Conservation (phyloP, 75 land plant species). For the Cupressus sempervirens region DNA sequence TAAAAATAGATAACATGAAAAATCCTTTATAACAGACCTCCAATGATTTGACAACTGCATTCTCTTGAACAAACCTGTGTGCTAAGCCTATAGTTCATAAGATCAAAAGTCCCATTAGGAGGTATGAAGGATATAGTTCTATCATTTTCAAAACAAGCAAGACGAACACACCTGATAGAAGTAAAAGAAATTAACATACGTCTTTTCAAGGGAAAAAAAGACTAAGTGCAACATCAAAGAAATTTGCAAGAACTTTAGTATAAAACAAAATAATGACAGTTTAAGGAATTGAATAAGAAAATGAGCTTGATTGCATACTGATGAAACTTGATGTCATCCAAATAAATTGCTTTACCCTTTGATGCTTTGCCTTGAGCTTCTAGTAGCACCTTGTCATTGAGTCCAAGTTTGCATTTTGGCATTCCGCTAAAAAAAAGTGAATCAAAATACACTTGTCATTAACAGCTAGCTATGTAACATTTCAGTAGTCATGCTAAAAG, state of each 20-base stretch:
- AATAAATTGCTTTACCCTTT: slow-evolving; percentile 93
- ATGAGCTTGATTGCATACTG: slow-evolving; percentile 60
- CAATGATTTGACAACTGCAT: neutral
- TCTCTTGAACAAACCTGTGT: slow-evolving; percentile 65
- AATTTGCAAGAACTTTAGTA: neutral
- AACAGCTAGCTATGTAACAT: neutral
- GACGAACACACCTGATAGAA: slow-evolving; percentile 77
- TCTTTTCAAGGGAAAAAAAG: neutral
- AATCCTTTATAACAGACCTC: neutral
- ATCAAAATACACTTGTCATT: neutral
- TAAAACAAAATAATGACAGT: neutral
- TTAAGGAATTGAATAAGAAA: neutral
- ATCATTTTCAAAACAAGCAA: slow-evolving; percentile 96
- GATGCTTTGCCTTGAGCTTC: slow-evolving; percentile 97
- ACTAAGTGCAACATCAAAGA: neutral
- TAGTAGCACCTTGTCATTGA: slow-evolving; percentile 86
- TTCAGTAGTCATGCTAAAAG: too few relatives aligned
- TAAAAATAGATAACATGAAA: slow-evolving; percentile 47
- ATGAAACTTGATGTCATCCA: slow-evolving; percentile 96
- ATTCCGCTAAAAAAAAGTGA: slow-evolving; percentile 68
- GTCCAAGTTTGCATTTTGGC: slow-evolving; percentile 99
- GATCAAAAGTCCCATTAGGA: slow-evolving; percentile 95
- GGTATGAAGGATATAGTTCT: slow-evolving; percentile 96
- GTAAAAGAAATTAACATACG: neutral
- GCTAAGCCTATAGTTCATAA: slow-evolving; percentile 96